Conservation (phyloP, 148 eudicot species). For the Euryodendron excelsum region DNA sequence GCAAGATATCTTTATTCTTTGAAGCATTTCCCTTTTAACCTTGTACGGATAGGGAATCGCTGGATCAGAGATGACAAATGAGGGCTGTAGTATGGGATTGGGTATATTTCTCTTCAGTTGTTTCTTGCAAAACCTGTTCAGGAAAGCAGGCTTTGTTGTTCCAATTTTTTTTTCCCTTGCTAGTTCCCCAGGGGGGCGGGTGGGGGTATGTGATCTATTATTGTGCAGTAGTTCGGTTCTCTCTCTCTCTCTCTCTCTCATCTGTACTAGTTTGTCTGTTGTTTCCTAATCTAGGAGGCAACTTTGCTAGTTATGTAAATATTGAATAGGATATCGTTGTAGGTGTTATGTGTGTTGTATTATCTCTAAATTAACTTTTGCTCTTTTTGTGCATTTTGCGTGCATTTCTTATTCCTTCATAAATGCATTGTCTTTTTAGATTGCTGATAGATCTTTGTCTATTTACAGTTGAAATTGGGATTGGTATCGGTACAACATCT, state of each 20-base stretch:
- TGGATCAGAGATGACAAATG: too few species aligned
- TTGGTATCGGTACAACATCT: neutral
- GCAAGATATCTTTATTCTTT: neutral
- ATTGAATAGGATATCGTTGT: neutral
- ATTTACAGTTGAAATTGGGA: slow-evolving; percentile 13
- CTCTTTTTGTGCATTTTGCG: neutral
- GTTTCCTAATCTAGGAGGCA: neutral
- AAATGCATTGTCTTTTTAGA: neutral
- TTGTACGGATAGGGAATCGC: neutral
- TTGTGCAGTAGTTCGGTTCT: too few species aligned
- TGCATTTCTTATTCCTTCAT: neutral
- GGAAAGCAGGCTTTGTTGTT: neutral
- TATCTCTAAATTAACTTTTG: neutral
- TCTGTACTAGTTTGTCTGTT: neutral
- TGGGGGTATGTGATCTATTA: too few species aligned
- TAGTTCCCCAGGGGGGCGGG: too few species aligned
- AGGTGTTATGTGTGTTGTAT: neutral
- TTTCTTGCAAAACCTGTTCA: neutral
- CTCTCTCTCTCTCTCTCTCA: too few species aligned
- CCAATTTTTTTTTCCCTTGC: too few species aligned
- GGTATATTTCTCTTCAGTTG: neutral
- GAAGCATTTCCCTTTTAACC: neutral
- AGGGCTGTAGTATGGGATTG: neutral
- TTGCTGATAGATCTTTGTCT: neutral
- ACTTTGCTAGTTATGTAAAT: neutral